phyloP scores from a whole-genome alignment of 176 grass and related monocot species.

The Oryza rufipogon region DNA sequence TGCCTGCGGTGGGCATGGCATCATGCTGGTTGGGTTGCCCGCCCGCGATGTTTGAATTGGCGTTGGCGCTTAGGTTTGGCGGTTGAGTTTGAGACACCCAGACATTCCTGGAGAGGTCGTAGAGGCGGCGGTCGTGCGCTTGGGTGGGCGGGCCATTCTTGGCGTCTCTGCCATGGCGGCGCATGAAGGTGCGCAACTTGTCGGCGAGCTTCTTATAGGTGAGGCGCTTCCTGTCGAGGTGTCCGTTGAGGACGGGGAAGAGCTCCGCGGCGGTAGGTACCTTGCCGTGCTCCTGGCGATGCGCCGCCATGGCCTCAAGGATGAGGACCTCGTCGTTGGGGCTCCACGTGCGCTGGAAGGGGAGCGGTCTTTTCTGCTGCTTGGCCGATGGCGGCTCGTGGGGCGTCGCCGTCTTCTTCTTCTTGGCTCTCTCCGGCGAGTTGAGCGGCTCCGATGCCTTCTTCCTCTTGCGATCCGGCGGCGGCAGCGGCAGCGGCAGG shows the following conservation, averaged over 20 bases:
- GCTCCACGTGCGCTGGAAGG: slow-evolving; percentile 39
- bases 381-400: too few species aligned
- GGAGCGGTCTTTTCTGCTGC: too few species aligned
- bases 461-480: too few species aligned
- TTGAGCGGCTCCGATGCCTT: too few species aligned
- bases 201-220: neutral
- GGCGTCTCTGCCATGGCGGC: slow-evolving; percentile 13
- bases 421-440: too few species aligned
- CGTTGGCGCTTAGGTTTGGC: neutral
- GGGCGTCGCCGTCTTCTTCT: too few species aligned
- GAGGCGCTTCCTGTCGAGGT: slow-evolving; percentile 17
- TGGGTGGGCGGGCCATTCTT: slow-evolving; percentile 29
- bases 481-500: too few species aligned
- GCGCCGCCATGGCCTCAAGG: slow-evolving; percentile 36
- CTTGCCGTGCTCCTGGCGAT: slow-evolving; percentile 1
- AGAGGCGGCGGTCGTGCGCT: slow-evolving; percentile 23
- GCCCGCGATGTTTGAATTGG: too few species aligned
- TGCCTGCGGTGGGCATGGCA: neutral
- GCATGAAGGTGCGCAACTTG: slow-evolving; percentile 42
- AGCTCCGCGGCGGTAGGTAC: slow-evolving; percentile 14
- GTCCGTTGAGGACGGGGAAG: neutral
- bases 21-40: too few species aligned
- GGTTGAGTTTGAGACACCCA: slow-evolving; percentile 22
- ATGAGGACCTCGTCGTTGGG: slow-evolving; percentile 30
- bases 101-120: slow-evolving; percentile 40